Evolutionary conservation across 73 alveolate genomes (phyloP), one percentile per base, ranked within the genome.

Genomic region (Paramecium tetraurelia): DNA sequence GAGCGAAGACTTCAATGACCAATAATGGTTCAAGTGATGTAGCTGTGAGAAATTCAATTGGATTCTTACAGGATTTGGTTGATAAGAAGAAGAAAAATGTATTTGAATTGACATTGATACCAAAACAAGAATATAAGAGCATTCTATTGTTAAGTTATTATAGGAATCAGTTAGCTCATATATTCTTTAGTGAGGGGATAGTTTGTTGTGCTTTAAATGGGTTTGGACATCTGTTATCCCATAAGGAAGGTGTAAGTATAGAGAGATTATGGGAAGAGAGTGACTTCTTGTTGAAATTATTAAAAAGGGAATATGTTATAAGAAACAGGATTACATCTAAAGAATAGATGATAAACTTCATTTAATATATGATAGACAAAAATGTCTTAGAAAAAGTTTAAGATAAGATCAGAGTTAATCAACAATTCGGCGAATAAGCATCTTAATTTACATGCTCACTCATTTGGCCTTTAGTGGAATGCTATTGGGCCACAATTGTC

Each of bases 401-500:
- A 22, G 92, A 93, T 7, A 38, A 40, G 21, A 92, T 93, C 7
- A 76, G 93, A 71, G 85, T 89, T 12, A 53, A 46, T 71, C 6
- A 33, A 31, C 86, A 92, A 46, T 58, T 36, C 11, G 96, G 97
- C 16, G 92, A 95, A 41, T 50, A 90, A 24, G 93, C 96, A 59
- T 40, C 93, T 16, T 83, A 77, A 57, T 90, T 97, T 94, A 83
- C 96, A 33, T 93, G 97, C 75, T 92, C 97, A 29, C 76, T 97
- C 5, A 70, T 97, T 59, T 97, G 98, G 98, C 98, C 98, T 16
- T 72, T 97, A 92, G 96, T 97, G n/a, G 99, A 97, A 76, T 75
- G 98, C 44, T 97, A 97, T 85, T 97, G 99, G 99, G 94, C 94
- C 1, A 94, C 97, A 1, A 59, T 96, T 20, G 93, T 96, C 44